Base-by-base conservation (phyloP, 176 grass and related monocot genomes). In the Eremochloa ophiuroides region DNA sequence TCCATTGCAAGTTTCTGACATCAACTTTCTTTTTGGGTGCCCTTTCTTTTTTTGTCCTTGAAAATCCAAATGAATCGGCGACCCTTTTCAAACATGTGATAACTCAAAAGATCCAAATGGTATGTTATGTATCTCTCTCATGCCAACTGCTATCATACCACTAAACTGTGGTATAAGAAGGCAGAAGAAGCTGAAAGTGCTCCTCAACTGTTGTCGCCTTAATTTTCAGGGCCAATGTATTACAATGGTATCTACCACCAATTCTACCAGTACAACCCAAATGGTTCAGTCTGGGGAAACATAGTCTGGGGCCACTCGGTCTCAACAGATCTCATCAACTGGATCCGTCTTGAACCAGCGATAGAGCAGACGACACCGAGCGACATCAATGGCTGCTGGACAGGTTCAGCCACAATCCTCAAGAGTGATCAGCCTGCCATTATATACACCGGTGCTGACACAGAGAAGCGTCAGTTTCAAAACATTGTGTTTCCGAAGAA, bases 241-340 rank as follows among this genome's bases (percentile, higher is more conserved):
- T 93, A 91, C 92, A 98, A 91, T 25, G 95, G 95, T 39, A 68
- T 94, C 58, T 98, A 98, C 69, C 95, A 98, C 27, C 81, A 91
- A n/a, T 94, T 98, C 78, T 98, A 98, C 86, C 95, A 98, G 74
- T 98, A 93, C 38, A 98, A 98, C 62, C 92, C 92, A 22, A 82
- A 93, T 0, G 88, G 88, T 10, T 70, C 92, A 0, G 0, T 84
- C 8, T 91, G 90, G 92, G 95, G 95, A 5, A 69, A 98, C 84
- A 94, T 91, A 78, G 59, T 87, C 25, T 94, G 95, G 95, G 95
- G 39, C 1, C 95, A 98, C 63, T 98, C 92, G 0, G 84, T 94
- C 18, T 94, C 95, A 0, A 94, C 83, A 39, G 95, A 98, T 72
- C 88, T 98, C 16, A 40, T 94, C 74, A 93, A 98, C 73, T 98